Percentiles rank a stretch among this genome's conserved stretches.
phyloP scores from a whole-genome alignment of 2,329 filamentous ascomycete genomes.

The Talaromyces pinophilus region DNA sequence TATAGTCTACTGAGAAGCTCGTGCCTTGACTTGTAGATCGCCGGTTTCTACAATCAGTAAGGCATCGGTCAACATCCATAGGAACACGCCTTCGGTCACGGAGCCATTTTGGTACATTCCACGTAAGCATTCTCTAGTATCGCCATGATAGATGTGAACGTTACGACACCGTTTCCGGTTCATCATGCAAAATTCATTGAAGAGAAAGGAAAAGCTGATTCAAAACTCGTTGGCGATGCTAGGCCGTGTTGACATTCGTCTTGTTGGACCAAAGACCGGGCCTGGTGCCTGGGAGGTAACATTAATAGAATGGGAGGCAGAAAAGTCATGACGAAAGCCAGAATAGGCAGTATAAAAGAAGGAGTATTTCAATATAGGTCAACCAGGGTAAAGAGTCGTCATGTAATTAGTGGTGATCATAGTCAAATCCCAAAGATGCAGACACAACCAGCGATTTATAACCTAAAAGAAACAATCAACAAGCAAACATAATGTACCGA shows the following conservation, averaged over 20 bases:
- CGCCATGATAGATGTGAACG: background rate
- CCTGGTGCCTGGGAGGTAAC: background rate
- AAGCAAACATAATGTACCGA: background rate
- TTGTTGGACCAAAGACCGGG: background rate
- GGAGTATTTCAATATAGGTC: background rate
- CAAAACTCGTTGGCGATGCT: background rate
- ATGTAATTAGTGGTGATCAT: background rate
- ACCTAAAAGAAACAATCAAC: background rate
- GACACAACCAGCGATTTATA: constrained; percentile 1
- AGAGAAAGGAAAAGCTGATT: background rate
- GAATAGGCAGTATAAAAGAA: background rate
- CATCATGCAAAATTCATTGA: background rate
- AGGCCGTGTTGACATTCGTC: background rate
- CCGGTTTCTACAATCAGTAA: background rate
- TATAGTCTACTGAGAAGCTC: background rate
- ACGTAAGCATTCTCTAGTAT: background rate
- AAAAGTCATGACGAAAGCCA: background rate
- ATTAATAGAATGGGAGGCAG: background rate
- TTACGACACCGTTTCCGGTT: background rate
- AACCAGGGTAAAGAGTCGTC: background rate
- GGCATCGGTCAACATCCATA: background rate
- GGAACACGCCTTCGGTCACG: background rate
- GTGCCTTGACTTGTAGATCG: background rate
- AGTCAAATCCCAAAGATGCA: constrained; percentile 11
- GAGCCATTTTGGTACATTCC: background rate